phyloP scores from a whole-genome alignment of 371 early-diverging fungal species.

The Capniomyces stellatus region DNA sequence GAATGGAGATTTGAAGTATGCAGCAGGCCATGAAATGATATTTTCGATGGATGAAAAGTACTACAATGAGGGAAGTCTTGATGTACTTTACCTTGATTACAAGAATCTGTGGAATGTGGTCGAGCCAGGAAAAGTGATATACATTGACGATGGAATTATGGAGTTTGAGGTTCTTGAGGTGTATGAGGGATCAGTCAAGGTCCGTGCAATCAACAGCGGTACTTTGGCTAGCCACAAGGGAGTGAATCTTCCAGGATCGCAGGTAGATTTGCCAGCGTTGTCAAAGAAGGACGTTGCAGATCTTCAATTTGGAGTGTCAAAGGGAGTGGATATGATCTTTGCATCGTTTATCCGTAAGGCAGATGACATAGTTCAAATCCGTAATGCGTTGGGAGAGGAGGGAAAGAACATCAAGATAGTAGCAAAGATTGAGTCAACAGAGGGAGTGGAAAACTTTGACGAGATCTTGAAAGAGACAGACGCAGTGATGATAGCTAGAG shows the following conservation, averaged over 20 bases:
- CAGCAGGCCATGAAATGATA: constrained; percentile 57
- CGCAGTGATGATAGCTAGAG: constrained; percentile 98
- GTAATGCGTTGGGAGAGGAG: constrained; percentile 52
- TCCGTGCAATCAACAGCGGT: constrained; percentile 56
- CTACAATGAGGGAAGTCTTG: constrained; percentile 38
- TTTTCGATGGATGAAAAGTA: constrained; percentile 63
- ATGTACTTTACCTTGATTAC: constrained; percentile 73
- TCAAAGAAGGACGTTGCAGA: constrained; percentile 88
- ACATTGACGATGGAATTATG: constrained; percentile 71
- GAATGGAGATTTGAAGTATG: constrained; percentile 45
- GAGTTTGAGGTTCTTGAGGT: constrained; percentile 60
- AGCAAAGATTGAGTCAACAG: constrained; percentile 88
- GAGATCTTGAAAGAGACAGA: constrained; percentile 88
- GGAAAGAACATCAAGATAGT: constrained; percentile 82
- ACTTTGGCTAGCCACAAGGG: constrained; percentile 64
- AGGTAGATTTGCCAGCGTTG: constrained; percentile 79
- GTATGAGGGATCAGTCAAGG: constrained; percentile 39
- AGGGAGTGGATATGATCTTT: constrained; percentile 91
- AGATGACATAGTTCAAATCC: constrained; percentile 71
- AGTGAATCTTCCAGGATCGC: constrained; percentile 73
- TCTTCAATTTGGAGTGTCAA: constrained; percentile 78
- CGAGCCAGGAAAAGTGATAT: constrained; percentile 62
- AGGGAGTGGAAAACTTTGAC: constrained; percentile 93
- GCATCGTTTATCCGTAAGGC: constrained; percentile 91
- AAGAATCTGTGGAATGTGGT: constrained; percentile 67